Percentiles rank a stretch among this genome's conserved stretches.
phyloP scores from a whole-genome alignment of 176 grass and related monocot species.

The Avena sativa region DNA sequence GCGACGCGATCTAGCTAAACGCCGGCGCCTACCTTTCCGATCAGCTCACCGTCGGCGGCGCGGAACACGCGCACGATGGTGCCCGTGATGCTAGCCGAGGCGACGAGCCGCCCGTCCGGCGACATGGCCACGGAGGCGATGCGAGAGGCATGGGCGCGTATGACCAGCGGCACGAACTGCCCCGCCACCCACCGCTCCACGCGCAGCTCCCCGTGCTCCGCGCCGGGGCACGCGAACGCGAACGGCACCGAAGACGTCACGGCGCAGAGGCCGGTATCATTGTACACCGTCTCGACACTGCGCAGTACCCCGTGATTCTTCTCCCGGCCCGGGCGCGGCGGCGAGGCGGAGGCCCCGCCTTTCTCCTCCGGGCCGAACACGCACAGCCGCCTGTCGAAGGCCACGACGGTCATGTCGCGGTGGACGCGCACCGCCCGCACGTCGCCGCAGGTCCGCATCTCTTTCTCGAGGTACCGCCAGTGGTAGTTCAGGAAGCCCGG shows the following conservation, averaged over 20 bases:
- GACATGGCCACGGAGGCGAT: slow-evolving; percentile 60
- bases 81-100: slow-evolving; percentile 69
- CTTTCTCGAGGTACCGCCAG: not conserved
- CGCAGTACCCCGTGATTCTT: not conserved
- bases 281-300: not conserved
- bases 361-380: not conserved
- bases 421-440: slow-evolving; percentile 57
- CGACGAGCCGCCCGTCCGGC: slow-evolving; percentile 60
- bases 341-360: too few species aligned
- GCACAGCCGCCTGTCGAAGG: not conserved
- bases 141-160: slow-evolving; percentile 51
- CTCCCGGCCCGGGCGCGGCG: not conserved
- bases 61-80: slow-evolving; percentile 68
- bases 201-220: slow-evolving; percentile 49
- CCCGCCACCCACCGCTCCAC: not conserved
- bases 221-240: slow-evolving; percentile 58
- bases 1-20: slow-evolving; percentile 16
- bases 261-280: not conserved
- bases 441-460: slow-evolving; percentile 29
- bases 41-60: slow-evolving; percentile 44
- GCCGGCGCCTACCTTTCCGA: slow-evolving; percentile 56
- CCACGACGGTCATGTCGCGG: slow-evolving; percentile 41
- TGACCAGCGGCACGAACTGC: not conserved
- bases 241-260: slow-evolving; percentile 48
- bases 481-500: slow-evolving; percentile 25